Conservation (phyloP, 306 rosid species). For the Psophocarpus tetragonolobus region DNA sequence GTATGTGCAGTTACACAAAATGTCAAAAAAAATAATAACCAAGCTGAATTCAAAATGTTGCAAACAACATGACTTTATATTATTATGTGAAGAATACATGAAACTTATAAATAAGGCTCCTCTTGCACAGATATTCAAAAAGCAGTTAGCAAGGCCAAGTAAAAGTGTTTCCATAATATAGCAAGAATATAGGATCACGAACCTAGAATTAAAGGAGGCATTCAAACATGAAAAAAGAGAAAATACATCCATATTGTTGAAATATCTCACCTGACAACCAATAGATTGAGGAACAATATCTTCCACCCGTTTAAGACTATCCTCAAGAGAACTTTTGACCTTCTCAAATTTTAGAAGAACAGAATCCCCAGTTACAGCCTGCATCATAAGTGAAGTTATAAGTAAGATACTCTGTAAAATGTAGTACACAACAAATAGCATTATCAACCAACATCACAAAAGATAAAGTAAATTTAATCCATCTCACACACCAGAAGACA, state of each 20-base stretch:
- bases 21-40: neutral
- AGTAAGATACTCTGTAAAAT: constrained; percentile 6
- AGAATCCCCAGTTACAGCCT: constrained; percentile 88
- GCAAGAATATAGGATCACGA: neutral
- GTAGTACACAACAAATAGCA: neutral
- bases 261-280: constrained; percentile 63
- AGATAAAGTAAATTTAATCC: constrained; percentile 2
- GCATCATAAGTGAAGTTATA: constrained; percentile 25
- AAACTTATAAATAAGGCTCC: neutral
- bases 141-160: neutral
- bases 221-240: constrained; percentile 19
- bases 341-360: constrained; percentile 76
- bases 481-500: neutral
- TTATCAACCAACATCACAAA: neutral
- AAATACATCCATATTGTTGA: neutral
- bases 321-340: constrained; percentile 70
- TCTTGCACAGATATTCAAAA: neutral
- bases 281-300: constrained; percentile 83
- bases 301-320: constrained; percentile 69
- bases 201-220: neutral
- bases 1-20: neutral
- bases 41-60: neutral
- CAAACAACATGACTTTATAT: neutral
- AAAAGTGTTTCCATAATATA: neutral
- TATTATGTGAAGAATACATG: neutral